A percentile compares a stretch with the other conserved stretches of the same genome.
Evolutionary conservation across 169 alveolate species (phyloP).

Genomic region (Cryptosporidium muris): DNA sequence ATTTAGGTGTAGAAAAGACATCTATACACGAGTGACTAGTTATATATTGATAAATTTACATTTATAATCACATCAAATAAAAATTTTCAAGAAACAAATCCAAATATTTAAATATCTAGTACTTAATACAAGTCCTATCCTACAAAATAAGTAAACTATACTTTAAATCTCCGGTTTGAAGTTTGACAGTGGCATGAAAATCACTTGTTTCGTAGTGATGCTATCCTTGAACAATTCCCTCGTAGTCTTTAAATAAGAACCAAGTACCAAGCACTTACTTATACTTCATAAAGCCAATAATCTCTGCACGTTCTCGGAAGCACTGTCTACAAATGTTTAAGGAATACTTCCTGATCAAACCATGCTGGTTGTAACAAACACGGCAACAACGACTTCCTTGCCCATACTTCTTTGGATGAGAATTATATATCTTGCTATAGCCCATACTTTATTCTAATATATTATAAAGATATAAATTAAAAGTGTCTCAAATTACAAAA

Average conservation of each 20-base stretch:
- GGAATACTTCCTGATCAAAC: slow-evolving; percentile 97
- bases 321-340: slow-evolving; percentile 97
- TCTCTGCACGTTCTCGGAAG: slow-evolving; percentile 97
- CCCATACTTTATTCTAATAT: slow-evolving; percentile 18
- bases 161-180: no score
- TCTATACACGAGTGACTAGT: no score
- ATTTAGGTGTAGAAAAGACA: no score
- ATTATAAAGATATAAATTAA: not conserved
- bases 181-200: no score
- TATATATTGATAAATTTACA: no score
- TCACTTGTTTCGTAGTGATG: no score
- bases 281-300: slow-evolving; percentile 93
- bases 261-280: slow-evolving; percentile 7
- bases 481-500: slow-evolving; percentile 1
- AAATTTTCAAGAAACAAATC: no score
- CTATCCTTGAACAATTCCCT: no score
- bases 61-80: no score
- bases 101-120: no score
- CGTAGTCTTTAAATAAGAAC: not conserved
- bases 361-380: slow-evolving; percentile 96
- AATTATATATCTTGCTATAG: slow-evolving; percentile 66
- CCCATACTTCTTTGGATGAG: slow-evolving; percentile 88
- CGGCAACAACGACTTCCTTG: slow-evolving; percentile 93
- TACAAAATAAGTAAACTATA: no score
- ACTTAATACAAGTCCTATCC: no score